Evolutionary conservation across 164 flowering plant genomes (phyloP).

Genomic region (Saururus chinensis): DNA sequence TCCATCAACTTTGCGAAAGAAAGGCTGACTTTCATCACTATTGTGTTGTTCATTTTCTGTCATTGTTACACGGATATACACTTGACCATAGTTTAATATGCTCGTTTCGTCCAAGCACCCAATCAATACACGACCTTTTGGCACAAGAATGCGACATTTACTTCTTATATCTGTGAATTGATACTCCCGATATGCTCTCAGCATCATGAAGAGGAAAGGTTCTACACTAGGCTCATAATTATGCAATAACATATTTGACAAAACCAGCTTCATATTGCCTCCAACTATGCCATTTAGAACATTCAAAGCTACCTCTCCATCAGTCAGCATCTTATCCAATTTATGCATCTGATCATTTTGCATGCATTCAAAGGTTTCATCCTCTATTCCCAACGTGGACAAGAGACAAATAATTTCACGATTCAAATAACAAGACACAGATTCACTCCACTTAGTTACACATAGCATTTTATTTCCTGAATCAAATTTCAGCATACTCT

Average conservation of each 20-base stretch:
- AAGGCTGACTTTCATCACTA: slow-evolving; percentile 25
- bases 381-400: slow-evolving; percentile 80
- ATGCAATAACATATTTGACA: slow-evolving; percentile 56
- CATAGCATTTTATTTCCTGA: slow-evolving; percentile 73
- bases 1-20: slow-evolving; percentile 51
- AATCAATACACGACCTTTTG: slow-evolving; percentile 68
- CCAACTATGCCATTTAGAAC: slow-evolving; percentile 44
- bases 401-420: slow-evolving; percentile 73
- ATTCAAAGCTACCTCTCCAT: slow-evolving; percentile 47
- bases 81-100: slow-evolving; percentile 68
- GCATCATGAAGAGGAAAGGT: slow-evolving; percentile 85
- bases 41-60: slow-evolving; percentile 36
- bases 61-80: slow-evolving; percentile 59
- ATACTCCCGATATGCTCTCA: slow-evolving; percentile 46
- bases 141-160: slow-evolving; percentile 66
- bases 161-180: slow-evolving; percentile 58
- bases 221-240: slow-evolving; percentile 70
- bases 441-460: slow-evolving; percentile 61
- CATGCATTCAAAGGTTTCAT: slow-evolving; percentile 41
- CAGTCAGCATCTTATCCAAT: slow-evolving; percentile 51
- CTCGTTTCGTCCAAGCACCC: slow-evolving; percentile 94
- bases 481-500: slow-evolving; percentile 87
- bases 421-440: slow-evolving; percentile 83
- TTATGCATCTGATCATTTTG: slow-evolving; percentile 39
- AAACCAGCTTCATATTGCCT: slow-evolving; percentile 21